Evolutionary conservation across 2,329 filamentous ascomycete genomes (phyloP).

Genomic region (Curvularia spicifera): DNA sequence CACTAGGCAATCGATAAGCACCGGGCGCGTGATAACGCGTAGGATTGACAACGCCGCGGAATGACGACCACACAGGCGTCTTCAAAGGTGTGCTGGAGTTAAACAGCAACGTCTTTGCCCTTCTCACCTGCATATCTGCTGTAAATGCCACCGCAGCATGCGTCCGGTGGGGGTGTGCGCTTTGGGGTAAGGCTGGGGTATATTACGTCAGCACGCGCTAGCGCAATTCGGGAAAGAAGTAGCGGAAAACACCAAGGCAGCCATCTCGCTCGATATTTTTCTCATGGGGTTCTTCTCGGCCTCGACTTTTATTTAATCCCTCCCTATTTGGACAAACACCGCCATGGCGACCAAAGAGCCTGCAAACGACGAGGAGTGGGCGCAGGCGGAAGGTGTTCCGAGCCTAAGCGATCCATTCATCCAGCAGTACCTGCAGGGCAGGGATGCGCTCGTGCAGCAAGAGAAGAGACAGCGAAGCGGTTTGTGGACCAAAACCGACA

Average conservation of each 20-base stretch:
- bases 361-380: conserved; percentile 48
- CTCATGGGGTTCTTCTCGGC: not conserved
- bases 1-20: conserved; percentile 34
- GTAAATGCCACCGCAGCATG: not conserved
- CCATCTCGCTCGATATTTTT: conserved; percentile 7
- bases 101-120: not conserved
- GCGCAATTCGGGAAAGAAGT: conserved; percentile 29
- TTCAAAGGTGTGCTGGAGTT: not conserved
- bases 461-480: conserved; percentile 85
- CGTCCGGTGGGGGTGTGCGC: not conserved
- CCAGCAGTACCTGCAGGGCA: conserved; percentile 78
- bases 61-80: not conserved
- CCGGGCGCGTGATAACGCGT: conserved; percentile 24
- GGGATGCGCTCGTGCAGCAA: conserved; percentile 76
- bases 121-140: not conserved
- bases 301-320: not conserved
- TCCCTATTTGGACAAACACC: not conserved
- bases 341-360: conserved; percentile 32
- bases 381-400: conserved; percentile 51
- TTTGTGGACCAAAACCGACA: conserved; percentile 48
- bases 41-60: conserved; percentile 2
- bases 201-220: conserved; percentile 33
- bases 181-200: conserved; percentile 9
- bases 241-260: conserved; percentile 26
- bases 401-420: conserved; percentile 73